Conservation (phyloP, 2,329 filamentous ascomycete genomes). For the Cladosporium oxysporum region DNA sequence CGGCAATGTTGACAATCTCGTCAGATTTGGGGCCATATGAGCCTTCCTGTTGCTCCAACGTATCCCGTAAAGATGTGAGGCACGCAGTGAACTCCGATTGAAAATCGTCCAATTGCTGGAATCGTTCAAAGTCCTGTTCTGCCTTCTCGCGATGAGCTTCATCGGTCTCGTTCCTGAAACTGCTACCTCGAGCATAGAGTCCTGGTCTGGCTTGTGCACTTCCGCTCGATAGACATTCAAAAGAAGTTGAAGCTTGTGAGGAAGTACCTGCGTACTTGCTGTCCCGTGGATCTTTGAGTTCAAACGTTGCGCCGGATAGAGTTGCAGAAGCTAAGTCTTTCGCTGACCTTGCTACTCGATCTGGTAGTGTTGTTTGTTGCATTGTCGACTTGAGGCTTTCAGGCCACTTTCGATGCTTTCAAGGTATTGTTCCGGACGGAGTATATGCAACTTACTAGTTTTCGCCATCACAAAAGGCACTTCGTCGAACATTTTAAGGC, state of each 20-base stretch:
- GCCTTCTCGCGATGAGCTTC: not conserved
- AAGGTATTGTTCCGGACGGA: not conserved
- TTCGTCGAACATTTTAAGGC: conserved; percentile 2
- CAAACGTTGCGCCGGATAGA: not conserved
- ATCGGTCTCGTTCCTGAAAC: not conserved
- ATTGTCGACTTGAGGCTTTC: not conserved
- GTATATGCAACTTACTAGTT: too few relatives aligned
- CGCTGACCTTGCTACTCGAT: conserved; percentile 5
- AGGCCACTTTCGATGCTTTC: not conserved
- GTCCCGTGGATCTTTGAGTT: not conserved
- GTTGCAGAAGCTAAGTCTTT: conserved; percentile 2
- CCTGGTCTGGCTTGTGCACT: not conserved
- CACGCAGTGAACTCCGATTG: not conserved
- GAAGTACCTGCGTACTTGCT: not conserved
- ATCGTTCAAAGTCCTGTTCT: conserved; percentile 7
- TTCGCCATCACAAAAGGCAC: not conserved
- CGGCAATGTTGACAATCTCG: not conserved
- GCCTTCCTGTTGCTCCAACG: too few relatives aligned
- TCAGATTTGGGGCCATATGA: not conserved
- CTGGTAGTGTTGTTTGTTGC: conserved; percentile 5
- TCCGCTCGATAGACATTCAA: not conserved
- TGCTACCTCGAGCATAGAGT: not conserved
- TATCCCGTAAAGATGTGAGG: not conserved
- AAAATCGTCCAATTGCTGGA: conserved; percentile 1
- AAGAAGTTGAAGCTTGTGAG: not conserved